Percentiles rank a stretch among this genome's conserved stretches.
phyloP scores from a whole-genome alignment of 2,329 filamentous ascomycete genomes.

The Aspergillus eucalypticola region DNA sequence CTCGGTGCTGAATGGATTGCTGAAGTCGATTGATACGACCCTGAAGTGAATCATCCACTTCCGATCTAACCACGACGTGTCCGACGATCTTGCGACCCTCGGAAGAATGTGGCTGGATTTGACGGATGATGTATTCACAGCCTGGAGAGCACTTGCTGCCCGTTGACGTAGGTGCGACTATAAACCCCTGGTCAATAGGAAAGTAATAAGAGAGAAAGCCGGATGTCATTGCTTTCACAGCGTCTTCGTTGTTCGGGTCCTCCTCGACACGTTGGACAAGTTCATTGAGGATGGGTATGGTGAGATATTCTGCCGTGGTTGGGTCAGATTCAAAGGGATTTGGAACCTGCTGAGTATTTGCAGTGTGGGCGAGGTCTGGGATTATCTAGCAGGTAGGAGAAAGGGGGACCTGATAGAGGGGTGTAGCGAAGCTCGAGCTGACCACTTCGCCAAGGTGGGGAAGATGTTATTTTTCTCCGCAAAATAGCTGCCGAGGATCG shows the following conservation, averaged over 20 bases:
- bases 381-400: too few relatives aligned
- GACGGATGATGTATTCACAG: background rate
- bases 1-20: background rate
- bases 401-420: too few relatives aligned
- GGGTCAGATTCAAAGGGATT: too few relatives aligned
- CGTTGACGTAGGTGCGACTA: background rate
- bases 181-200: background rate
- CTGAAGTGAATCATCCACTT: background rate
- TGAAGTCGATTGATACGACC: background rate
- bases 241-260: background rate
- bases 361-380: too few relatives aligned
- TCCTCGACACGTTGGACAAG: background rate
- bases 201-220: conserved; percentile 12
- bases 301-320: background rate
- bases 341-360: too few relatives aligned
- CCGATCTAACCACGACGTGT: conserved; percentile 4
- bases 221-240: conserved; percentile 10
- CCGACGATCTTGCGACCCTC: background rate
- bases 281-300: background rate
- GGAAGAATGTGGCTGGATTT: background rate
- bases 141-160: background rate
- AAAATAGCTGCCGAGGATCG: too few relatives aligned
- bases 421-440: too few relatives aligned
- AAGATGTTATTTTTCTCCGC: too few relatives aligned
- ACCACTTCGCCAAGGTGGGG: too few relatives aligned